These are phyloP conservation scores for Candida stauntonica DNA, from an alignment of 805 yeast genomes.

Conservation along the genomic window DNA sequence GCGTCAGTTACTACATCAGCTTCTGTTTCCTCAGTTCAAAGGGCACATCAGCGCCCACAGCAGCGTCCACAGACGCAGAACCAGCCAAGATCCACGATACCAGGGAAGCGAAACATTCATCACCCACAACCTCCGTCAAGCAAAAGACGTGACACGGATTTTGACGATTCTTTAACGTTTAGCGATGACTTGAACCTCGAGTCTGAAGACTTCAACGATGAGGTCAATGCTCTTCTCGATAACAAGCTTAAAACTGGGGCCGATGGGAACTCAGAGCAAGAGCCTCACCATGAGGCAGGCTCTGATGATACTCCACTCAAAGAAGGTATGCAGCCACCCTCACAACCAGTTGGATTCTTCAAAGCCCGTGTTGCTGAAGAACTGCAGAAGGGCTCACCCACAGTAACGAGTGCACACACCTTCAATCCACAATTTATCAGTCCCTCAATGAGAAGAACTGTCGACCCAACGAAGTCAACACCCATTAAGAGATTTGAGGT, in stretches of 20 bases:
- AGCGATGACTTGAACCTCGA: conserved; percentile 44
- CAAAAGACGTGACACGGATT: conserved; percentile 23
- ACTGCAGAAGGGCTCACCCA: conserved; percentile 39
- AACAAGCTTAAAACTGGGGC: conserved; percentile 14
- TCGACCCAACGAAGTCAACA: conserved; percentile 65
- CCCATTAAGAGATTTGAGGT: conserved; percentile 46
- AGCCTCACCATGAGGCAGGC: neutral
- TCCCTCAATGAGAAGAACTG: conserved; percentile 51
- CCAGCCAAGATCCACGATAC: conserved; percentile 4
- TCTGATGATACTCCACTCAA: conserved; percentile 10
- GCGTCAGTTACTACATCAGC: neutral
- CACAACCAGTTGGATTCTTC: conserved; percentile 41
- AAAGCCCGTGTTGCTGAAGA: conserved; percentile 62
- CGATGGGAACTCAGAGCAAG: conserved; percentile 7
- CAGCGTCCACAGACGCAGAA: conserved; percentile 3
- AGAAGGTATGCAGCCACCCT: conserved; percentile 5
- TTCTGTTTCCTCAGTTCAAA: too few relatives aligned
- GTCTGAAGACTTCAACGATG: conserved; percentile 31
- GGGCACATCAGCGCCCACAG: conserved; percentile 2
- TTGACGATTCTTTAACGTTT: conserved; percentile 51
- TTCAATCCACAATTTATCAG: conserved; percentile 56
- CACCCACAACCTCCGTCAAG: conserved; percentile 5
- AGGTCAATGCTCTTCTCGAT: conserved; percentile 22
- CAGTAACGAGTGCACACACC: conserved; percentile 34
- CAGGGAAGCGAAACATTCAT: conserved; percentile 16